A percentile compares a stretch with the other conserved stretches of the same genome.
These are phyloP conservation scores for Basidiobolus meristosporus DNA, from an alignment of 371 early-diverging fungal species.

Conservation along the genomic window DNA sequence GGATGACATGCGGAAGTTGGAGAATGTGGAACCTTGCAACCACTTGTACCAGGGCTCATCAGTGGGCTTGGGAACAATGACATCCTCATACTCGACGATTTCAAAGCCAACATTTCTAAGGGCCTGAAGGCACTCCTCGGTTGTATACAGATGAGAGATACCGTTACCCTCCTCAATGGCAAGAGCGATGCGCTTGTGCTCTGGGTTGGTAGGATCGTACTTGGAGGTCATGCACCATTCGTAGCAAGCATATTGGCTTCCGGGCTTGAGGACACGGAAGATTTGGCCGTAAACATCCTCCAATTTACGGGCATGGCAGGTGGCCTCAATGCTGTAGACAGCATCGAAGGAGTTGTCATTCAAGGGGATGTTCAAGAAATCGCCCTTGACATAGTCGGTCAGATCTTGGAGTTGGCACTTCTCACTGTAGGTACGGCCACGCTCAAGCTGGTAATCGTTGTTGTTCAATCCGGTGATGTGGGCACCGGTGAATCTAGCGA, in stretches of 20 bases:
- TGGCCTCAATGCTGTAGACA: constrained; percentile 85
- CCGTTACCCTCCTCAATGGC: constrained; percentile 78
- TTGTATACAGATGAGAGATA: constrained; percentile 63
- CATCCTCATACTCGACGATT: constrained; percentile 36
- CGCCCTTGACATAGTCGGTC: constrained; percentile 56
- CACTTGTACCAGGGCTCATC: constrained; percentile 67
- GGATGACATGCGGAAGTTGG: constrained; percentile 35
- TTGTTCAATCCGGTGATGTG: constrained; percentile 84
- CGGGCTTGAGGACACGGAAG: constrained; percentile 81
- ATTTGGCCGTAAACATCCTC: constrained; percentile 74
- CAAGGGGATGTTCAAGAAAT: constrained; percentile 85
- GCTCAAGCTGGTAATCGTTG: constrained; percentile 81
- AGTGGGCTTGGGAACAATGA: constrained; percentile 38
- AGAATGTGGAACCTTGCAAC: constrained; percentile 38
- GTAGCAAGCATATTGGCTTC: constrained; percentile 73
- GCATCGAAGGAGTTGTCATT: constrained; percentile 64
- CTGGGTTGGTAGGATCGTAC: constrained; percentile 51
- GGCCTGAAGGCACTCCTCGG: constrained; percentile 43
- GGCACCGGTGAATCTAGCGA: constrained; percentile 73
- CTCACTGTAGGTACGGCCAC: constrained; percentile 52
- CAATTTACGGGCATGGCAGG: constrained; percentile 66
- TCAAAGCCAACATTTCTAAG: constrained; percentile 73
- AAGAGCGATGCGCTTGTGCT: constrained; percentile 52
- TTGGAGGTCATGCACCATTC: constrained; percentile 83
- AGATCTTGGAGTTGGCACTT: constrained; percentile 33